Evolutionary conservation across 2,329 filamentous ascomycete genomes (phyloP).

Genomic region (Botryotinia calthae): DNA sequence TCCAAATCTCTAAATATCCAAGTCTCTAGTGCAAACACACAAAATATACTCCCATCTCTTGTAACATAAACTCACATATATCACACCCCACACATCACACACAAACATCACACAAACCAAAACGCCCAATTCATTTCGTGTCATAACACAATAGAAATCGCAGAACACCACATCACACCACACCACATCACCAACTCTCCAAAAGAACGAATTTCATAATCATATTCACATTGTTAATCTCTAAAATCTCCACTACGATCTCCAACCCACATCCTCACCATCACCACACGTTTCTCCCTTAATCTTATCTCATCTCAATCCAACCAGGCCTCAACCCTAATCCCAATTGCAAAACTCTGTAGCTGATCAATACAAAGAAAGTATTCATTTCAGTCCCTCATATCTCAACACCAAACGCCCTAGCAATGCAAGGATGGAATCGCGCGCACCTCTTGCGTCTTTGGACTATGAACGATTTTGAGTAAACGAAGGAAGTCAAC

Average conservation of each 20-base stretch:
- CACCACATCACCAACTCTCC: not conserved
- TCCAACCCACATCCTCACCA: not conserved
- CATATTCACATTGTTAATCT: not conserved
- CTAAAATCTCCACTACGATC: not conserved
- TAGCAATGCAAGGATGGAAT: not conserved
- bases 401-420: not conserved
- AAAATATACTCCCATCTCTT: not conserved
- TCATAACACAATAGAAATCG: not conserved
- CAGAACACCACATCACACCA: not conserved
- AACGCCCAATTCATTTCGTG: no score
- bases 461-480: not conserved
- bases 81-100: not conserved
- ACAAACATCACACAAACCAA: fast-evolving
- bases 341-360: not conserved
- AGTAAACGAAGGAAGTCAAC: not conserved
- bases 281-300: not conserved
- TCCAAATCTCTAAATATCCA: no score
- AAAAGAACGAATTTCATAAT: not conserved
- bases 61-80: not conserved
- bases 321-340: not conserved
- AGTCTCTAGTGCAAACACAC: not conserved
- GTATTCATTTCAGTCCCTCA: not conserved
- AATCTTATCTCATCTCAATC: not conserved
- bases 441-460: not conserved
- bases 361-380: not conserved